Base-by-base conservation (phyloP, 2,329 filamentous ascomycete genomes). In the Didymella exigua region DNA sequence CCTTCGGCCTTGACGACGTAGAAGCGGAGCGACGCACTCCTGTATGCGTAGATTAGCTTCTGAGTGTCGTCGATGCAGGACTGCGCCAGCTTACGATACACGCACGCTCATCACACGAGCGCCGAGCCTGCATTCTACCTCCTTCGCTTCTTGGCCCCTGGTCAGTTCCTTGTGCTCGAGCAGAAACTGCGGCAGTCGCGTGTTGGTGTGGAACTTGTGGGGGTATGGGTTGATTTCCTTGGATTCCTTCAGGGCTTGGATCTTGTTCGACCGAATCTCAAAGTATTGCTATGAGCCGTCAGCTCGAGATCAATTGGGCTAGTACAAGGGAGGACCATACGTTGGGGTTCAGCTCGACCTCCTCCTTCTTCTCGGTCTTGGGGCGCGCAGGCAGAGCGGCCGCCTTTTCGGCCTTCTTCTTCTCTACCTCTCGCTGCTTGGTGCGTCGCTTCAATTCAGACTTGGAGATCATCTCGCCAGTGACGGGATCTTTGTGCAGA, bases 141-240 rank as follows among this genome's bases (percentile, higher is more conserved):
- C 88, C 76, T 89, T 86, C 76, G 86, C 84, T 60, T 86, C 82
- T 77, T 99, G 92, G 69, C 95, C 95, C 61, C 91, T 96, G 84
- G 92, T 91, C 77, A 98, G 85, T 68, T 87, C 80, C 51, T 86
- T 85, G 71, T 90, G 96, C 50, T 96, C 85, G 67, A 88, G 82
- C 67, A 89, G 81, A 75, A 96, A 96, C 65, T 93, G 85, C 71
- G 84, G 83, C 58, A 96, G 82, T 69, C 95, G 89, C 71, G 91
- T 92, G 76, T 88, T 90, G 74, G 91, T 87, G 54, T 93, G 82
- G 84, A 96, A 98, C 83, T 89, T 89, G 88, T 99, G 93, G 7
- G 95, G 95, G 78, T 97, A 76, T 4, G 90, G 90, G 72, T 93
- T 89, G 34, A 90, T 89, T 56, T 86, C 79, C 79, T 89, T 87